Conservation (phyloP, 225 moss, liverwort and hornwort genomes). For the Neckera pumila region DNA sequence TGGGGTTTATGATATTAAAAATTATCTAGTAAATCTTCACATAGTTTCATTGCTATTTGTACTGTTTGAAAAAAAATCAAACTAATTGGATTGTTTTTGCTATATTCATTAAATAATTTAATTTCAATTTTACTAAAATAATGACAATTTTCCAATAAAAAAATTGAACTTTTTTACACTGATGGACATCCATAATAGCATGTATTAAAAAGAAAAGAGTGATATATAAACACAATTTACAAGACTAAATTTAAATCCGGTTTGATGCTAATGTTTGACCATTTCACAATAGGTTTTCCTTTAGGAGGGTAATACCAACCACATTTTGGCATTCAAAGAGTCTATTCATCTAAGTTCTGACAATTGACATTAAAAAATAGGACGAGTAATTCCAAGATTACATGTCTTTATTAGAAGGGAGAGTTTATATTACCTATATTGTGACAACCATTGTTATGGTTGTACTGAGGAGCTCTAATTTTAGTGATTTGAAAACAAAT, state of each 20-base stretch:
- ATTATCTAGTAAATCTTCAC: neutral
- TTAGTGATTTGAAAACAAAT: neutral
- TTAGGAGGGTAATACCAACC: rapidly evolving
- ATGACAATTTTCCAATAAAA: rapidly evolving
- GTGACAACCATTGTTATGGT: neutral
- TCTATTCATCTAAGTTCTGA: rapidly evolving
- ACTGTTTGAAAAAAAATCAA: neutral
- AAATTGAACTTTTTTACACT: neutral
- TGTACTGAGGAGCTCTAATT: rapidly evolving
- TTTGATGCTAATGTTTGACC: neutral
- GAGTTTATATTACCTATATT: rapidly evolving
- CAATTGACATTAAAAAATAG: neutral
- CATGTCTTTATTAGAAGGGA: neutral
- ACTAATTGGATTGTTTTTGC: neutral
- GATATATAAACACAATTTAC: neutral
- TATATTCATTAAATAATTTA: neutral
- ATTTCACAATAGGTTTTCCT: neutral
- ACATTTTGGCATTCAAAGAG: rapidly evolving
- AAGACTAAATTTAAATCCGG: neutral
- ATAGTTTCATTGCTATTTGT: neutral
- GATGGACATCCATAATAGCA: neutral
- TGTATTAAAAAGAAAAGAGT: neutral
- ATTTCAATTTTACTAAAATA: neutral
- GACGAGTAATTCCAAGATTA: neutral
- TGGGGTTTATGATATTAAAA: neutral